Evolutionary conservation across 2,329 filamentous ascomycete genomes (phyloP).

Genomic region (Ophiostoma pallidulum): DNA sequence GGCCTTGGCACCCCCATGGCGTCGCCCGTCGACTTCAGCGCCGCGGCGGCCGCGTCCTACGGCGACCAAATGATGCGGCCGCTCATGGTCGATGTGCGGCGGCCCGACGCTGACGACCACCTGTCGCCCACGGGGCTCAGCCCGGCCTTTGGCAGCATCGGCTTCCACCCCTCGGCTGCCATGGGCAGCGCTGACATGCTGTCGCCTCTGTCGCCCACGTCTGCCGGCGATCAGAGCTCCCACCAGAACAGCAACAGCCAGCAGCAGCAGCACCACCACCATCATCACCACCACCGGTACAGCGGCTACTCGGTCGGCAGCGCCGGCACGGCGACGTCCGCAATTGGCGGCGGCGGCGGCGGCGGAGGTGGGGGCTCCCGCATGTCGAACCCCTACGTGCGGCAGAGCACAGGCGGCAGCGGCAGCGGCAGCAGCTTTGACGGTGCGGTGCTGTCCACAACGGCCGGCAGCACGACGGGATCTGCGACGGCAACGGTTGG

Average conservation of each 20-base stretch:
- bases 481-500: not conserved
- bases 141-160: constrained; percentile 57
- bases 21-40: constrained; percentile 39
- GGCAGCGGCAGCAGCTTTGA: constrained; percentile 22
- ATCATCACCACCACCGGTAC: constrained; percentile 47
- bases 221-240: constrained; percentile 28
- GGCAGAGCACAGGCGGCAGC: constrained; percentile 37
- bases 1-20: constrained; percentile 39
- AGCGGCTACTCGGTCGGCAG: constrained; percentile 35
- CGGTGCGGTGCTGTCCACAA: not conserved
- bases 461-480: not conserved
- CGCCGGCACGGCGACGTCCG: constrained; percentile 37
- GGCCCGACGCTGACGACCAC: constrained; percentile 39
- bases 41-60: constrained; percentile 32
- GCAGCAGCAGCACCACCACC: not conserved
- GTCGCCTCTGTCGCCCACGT: constrained; percentile 47
- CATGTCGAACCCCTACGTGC: constrained; percentile 43
- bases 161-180: constrained; percentile 44
- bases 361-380: constrained; percentile 25
- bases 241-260: too few relatives aligned
- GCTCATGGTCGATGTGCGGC: constrained; percentile 58
- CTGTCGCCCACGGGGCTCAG: constrained; percentile 57
- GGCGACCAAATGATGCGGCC: constrained; percentile 56
- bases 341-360: not conserved
- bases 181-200: constrained; percentile 46